These are phyloP conservation scores for Backusella morwellensis DNA, from an alignment of 192 early-diverging fungal genomes.

Conservation along the genomic window DNA sequence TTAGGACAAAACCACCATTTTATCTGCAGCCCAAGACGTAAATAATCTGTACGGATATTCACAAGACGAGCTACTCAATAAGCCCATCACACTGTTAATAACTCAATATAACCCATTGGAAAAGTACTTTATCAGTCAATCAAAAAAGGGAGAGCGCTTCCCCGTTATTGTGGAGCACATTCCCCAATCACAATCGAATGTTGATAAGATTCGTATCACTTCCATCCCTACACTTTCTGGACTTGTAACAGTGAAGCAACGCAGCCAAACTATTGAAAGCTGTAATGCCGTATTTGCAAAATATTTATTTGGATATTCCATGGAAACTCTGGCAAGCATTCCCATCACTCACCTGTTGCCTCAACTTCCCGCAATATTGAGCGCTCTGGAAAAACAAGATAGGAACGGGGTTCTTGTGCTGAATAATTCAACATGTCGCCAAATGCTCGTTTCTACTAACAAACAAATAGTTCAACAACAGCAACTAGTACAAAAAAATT, in stretches of 20 bases:
- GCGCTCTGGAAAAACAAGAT: conserved; percentile 35
- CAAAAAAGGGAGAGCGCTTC: conserved; percentile 50
- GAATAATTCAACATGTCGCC: conserved; percentile 23
- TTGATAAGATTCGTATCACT: conserved; percentile 49
- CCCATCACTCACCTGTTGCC: conserved; percentile 54
- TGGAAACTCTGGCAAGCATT: conserved; percentile 43
- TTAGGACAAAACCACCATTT: conserved; percentile 41
- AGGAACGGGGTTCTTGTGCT: conserved; percentile 12
- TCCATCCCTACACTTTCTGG: conserved; percentile 68
- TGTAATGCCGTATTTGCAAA: conserved; percentile 59
- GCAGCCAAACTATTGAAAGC: conserved; percentile 48
- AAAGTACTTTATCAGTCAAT: conserved; percentile 55
- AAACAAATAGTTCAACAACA: background rate
- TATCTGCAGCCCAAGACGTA: conserved; percentile 40
- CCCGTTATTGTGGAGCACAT: conserved; percentile 51
- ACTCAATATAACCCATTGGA: background rate
- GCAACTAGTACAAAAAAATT: background rate
- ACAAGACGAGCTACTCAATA: conserved; percentile 38
- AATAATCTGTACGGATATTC: conserved; percentile 48
- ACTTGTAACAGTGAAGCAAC: conserved; percentile 46
- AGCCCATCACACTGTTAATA: background rate
- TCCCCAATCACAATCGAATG: background rate
- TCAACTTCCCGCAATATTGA: conserved; percentile 50
- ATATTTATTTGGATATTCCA: conserved; percentile 58
- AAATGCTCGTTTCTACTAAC: background rate